Evolutionary conservation across 208 protist species (phyloP).

Genomic region (Leishmania lainsoni): DNA sequence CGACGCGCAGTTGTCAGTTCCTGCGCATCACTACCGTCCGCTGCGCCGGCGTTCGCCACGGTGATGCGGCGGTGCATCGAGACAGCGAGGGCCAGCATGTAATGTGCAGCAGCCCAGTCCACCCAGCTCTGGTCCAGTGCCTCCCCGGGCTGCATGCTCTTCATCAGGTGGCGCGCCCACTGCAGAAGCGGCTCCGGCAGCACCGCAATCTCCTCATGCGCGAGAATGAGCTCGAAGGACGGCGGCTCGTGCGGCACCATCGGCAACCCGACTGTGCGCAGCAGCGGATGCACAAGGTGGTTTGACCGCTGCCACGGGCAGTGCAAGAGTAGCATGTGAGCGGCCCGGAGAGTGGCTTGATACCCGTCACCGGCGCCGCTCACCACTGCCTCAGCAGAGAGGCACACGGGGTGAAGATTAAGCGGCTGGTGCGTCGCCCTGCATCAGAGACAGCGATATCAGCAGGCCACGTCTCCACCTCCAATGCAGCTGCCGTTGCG

Average conservation of each 20-base stretch:
- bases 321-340: slow-evolving; percentile 50
- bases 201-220: slow-evolving; percentile 35
- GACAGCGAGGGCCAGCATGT: slow-evolving; percentile 73
- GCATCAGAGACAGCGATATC: background rate
- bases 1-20: slow-evolving; percentile 39
- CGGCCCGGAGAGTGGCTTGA: background rate
- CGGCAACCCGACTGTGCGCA: slow-evolving; percentile 25
- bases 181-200: slow-evolving; percentile 33
- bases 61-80: slow-evolving; percentile 68
- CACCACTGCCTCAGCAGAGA: background rate
- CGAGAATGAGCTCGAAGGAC: slow-evolving; percentile 32
- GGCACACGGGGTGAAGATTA: slow-evolving; percentile 24
- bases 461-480: background rate
- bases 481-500: slow-evolving; percentile 2
- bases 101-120: slow-evolving; percentile 52
- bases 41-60: slow-evolving; percentile 47
- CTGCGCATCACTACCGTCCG: slow-evolving; percentile 46
- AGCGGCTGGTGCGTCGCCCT: background rate
- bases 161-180: slow-evolving; percentile 29
- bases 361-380: background rate
- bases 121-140: slow-evolving; percentile 38
- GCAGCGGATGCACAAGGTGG: slow-evolving; percentile 61
- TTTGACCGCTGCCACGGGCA: slow-evolving; percentile 42
- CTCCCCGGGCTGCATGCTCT: slow-evolving; percentile 29
- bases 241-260: slow-evolving; percentile 28